These are phyloP conservation scores for Apiotrichum veenhuisii DNA, from an alignment of 1,284 basidiomycete species.

Conservation along the genomic window DNA sequence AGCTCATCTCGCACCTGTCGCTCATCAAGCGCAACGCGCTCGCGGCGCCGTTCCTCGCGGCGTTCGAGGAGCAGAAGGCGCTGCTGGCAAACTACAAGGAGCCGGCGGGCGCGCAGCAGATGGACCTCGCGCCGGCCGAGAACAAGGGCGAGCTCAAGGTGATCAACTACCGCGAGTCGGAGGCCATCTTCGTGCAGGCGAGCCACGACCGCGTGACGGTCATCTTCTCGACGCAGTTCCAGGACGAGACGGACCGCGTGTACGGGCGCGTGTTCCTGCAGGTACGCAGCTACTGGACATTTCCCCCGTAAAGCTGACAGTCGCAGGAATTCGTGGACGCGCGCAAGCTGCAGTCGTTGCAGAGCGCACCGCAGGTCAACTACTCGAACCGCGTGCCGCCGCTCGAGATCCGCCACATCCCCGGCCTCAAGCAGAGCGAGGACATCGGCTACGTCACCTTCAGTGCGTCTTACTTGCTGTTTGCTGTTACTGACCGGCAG, in stretches of 20 bases:
- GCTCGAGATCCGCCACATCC: slow-evolving; percentile 84
- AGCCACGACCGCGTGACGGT: slow-evolving; percentile 93
- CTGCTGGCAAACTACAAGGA: slow-evolving; percentile 61
- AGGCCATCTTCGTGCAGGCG: slow-evolving; percentile 94
- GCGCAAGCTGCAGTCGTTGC: slow-evolving; percentile 82
- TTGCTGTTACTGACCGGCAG: slow-evolving; percentile 44
- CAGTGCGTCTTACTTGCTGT: slow-evolving; percentile 47
- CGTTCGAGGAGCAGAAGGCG: slow-evolving; percentile 80
- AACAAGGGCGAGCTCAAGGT: slow-evolving; percentile 78
- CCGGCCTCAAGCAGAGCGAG: slow-evolving; percentile 75
- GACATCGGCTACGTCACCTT: slow-evolving; percentile 98
- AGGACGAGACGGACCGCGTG: slow-evolving; percentile 95
- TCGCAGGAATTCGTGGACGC: slow-evolving; percentile 96
- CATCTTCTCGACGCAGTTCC: slow-evolving; percentile 94
- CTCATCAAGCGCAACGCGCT: slow-evolving; percentile 91
- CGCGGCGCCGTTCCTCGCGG: slow-evolving; percentile 89
- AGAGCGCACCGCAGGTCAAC: slow-evolving; percentile 96
- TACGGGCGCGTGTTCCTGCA: slow-evolving; percentile 97
- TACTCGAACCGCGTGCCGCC: slow-evolving; percentile 95
- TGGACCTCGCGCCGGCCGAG: slow-evolving; percentile 46
- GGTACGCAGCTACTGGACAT: slow-evolving; percentile 53
- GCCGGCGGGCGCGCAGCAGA: slow-evolving; percentile 50
- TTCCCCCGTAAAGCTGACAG: no score
- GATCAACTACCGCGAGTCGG: slow-evolving; percentile 92
- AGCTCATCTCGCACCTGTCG: slow-evolving; percentile 76